These are phyloP conservation scores for Mallotus japonicus DNA, from an alignment of 441 rosid species.

Conservation along the genomic window DNA sequence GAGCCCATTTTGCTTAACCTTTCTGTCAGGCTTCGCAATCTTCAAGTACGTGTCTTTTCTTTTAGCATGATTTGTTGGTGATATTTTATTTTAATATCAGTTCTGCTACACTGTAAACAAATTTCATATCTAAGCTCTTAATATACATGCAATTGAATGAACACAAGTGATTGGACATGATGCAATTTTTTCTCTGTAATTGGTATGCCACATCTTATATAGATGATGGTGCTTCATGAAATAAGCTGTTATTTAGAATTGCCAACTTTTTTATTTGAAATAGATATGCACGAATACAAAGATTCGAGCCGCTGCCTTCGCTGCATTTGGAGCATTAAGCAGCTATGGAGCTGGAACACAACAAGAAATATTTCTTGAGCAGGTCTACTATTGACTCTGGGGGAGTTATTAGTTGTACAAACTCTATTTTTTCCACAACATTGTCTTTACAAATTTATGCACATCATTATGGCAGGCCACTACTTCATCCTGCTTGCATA, in stretches of 20 bases:
- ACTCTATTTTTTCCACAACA: background rate
- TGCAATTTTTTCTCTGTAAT: constrained; percentile 1
- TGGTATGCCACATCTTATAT: constrained; percentile 9
- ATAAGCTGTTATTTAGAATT: constrained; percentile 12
- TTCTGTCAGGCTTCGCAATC: constrained; percentile 86
- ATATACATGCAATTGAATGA: background rate
- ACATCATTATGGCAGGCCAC: background rate
- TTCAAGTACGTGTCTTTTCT: constrained; percentile 52
- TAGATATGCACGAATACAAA: constrained; percentile 76
- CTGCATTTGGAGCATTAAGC: constrained; percentile 90
- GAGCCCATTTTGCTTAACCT: constrained; percentile 85
- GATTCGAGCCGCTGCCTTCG: constrained; percentile 86
- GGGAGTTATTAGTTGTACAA: background rate
- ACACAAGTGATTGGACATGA: background rate
- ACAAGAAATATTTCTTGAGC: constrained; percentile 81
- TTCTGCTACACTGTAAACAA: background rate
- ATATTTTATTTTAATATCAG: background rate
- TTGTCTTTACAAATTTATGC: background rate
- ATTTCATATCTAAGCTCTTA: constrained; percentile 1
- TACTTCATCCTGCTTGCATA: background rate
- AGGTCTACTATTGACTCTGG: constrained; percentile 40
- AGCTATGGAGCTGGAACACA: constrained; percentile 70
- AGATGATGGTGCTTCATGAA: constrained; percentile 6
- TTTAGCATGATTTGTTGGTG: constrained; percentile 3
- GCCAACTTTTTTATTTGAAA: constrained; percentile 23